Evolutionary conservation across 148 eudicot species (phyloP).

Genomic region (Polygonum aviculare): DNA sequence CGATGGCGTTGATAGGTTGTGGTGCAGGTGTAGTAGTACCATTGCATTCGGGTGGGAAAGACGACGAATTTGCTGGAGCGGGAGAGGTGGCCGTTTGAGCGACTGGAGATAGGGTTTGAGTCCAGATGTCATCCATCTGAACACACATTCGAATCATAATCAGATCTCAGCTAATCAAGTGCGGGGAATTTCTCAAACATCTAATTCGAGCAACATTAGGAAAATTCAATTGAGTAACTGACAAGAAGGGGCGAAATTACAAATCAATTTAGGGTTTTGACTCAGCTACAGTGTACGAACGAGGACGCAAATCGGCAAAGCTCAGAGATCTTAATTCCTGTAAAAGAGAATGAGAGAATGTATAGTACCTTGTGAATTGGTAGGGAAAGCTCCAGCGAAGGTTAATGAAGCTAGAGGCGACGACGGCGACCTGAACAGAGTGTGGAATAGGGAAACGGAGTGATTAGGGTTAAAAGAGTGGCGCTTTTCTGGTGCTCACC

Average conservation of each 20-base stretch:
- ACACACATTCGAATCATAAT: neutral
- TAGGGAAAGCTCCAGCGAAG: neutral
- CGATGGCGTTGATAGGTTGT: neutral
- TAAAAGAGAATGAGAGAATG: neutral
- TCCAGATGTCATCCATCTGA: conserved; percentile 21
- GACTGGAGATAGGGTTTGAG: conserved; percentile 24
- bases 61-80: conserved; percentile 12
- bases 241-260: neutral
- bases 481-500: neutral
- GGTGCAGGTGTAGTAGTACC: neutral
- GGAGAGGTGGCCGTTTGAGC: conserved; percentile 21
- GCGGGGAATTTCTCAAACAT: neutral
- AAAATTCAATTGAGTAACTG: neutral
- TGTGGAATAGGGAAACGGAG: neutral
- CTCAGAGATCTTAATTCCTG: neutral
- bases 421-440: neutral
- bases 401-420: neutral
- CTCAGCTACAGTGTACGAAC: neutral
- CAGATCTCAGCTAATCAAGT: neutral
- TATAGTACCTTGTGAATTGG: neutral
- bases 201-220: neutral
- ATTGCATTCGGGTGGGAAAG: conserved; percentile 1
- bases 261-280: neutral
- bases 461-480: neutral
- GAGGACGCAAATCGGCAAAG: neutral